These are phyloP conservation scores for Sisymbrium altissimum DNA, from an alignment of 345 rosid species.

Conservation along the genomic window DNA sequence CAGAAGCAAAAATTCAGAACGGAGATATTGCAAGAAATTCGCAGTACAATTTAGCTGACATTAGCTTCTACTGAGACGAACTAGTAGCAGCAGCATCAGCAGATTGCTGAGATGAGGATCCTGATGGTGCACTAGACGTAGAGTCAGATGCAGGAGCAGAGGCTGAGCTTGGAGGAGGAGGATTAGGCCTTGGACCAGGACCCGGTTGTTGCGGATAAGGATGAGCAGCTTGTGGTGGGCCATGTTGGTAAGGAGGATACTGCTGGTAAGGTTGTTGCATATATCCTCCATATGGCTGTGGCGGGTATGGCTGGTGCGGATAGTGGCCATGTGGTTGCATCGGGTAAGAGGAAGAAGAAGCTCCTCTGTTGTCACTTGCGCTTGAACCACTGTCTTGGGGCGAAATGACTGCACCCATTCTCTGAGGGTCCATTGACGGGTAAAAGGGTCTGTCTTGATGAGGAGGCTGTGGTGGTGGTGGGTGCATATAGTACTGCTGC, in stretches of 20 bases:
- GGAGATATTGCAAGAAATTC: not conserved
- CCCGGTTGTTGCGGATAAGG: slow-evolving; percentile 41
- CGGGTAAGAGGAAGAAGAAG: slow-evolving; percentile 46
- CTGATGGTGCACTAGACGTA: slow-evolving; percentile 5
- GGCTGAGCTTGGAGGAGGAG: slow-evolving; percentile 11
- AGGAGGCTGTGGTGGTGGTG: slow-evolving; percentile 39
- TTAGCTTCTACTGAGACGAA: not conserved
- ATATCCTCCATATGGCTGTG: slow-evolving; percentile 59
- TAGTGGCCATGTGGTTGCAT: slow-evolving; percentile 34
- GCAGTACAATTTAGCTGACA: not conserved
- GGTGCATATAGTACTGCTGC: slow-evolving; percentile 64
- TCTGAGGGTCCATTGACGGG: slow-evolving; percentile 95
- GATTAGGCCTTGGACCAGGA: slow-evolving; percentile 26
- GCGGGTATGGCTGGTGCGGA: slow-evolving; percentile 45
- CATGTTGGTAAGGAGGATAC: slow-evolving; percentile 50
- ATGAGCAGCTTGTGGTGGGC: slow-evolving; percentile 31
- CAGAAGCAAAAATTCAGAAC: not conserved
- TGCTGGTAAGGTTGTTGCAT: slow-evolving; percentile 72
- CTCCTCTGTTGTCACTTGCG: slow-evolving; percentile 48
- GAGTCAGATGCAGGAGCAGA: slow-evolving; percentile 21
- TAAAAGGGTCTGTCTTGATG: slow-evolving; percentile 62
- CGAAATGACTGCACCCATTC: slow-evolving; percentile 86
- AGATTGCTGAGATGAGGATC: slow-evolving; percentile 10
- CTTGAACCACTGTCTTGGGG: slow-evolving; percentile 54
- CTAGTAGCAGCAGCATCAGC: slow-evolving; percentile 2